Evolutionary conservation across 805 yeast species (phyloP), one percentile per base, ranked within the genome.

Genomic region (Monosporozyma aerobia): DNA sequence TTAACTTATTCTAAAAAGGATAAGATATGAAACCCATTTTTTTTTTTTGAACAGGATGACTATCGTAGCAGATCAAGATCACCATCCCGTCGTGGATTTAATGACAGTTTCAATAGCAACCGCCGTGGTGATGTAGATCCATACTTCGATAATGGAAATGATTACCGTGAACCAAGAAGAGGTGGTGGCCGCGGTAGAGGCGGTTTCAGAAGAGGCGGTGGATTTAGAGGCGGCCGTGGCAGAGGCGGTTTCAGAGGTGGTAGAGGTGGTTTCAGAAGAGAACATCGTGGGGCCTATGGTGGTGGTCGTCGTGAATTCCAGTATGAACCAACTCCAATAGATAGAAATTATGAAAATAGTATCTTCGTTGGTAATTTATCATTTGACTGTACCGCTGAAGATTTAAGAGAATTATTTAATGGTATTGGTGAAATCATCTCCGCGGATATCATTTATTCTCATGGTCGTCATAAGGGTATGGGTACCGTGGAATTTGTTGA

Each of bases 381-480:
- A 6, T 86, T 77, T 63, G 81, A 78, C 50, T 74, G 81, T 56
- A 77, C 80, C 41, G 75, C 84, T 58, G 69, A 72, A 49, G 83
- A 83, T 41, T 71, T 86, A 50, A 79, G 79, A 61, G 82, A 75
- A n/a, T 74, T 77, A 57, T 86, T 86, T 67, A 69, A 73, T n/a
- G 70, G 69, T 35, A 77, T 77, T 45, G 90, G 90, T 48, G 77
- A 75, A 30, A 84, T 90, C 52, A 75, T 83, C 19, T 77, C 85
- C 56, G 95, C 96, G 2, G 96, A 90, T 66, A 83, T 90, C 50
- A 84, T 88, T 44, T 81, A 83, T 2, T 76, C 78, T 53, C 79
- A 83, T 58, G 94, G 95, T 53, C 84, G 85, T 63, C 83, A 88
- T 64, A 77, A 90, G 70, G 95, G 95, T 59, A 85, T 85, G 92